Evolutionary conservation across 352 stramenopile genomes (phyloP).

Genomic region (Pythium coloratum): DNA sequence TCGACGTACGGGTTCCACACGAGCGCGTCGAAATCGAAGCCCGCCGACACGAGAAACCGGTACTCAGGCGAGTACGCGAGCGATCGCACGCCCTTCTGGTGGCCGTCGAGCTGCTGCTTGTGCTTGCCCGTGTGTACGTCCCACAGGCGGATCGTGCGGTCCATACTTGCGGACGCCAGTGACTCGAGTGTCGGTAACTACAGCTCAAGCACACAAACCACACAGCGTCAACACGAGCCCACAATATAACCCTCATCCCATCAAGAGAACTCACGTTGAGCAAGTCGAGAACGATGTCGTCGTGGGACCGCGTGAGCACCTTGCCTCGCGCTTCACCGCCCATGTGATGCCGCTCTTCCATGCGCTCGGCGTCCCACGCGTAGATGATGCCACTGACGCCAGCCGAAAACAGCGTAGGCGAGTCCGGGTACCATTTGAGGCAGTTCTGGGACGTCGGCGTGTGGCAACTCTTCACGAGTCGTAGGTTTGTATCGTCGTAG

Average conservation of each 20-base stretch:
- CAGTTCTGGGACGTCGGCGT: conserved; percentile 82
- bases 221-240: background rate
- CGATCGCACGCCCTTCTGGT: conserved; percentile 77
- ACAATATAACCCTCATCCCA: background rate
- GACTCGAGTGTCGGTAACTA: conserved; percentile 78
- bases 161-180: conserved; percentile 85
- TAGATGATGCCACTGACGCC: conserved; percentile 84
- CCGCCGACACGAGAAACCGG: conserved; percentile 81
- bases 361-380: conserved; percentile 80
- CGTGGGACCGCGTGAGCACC: conserved; percentile 75
- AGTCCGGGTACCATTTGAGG: conserved; percentile 76
- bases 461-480: conserved; percentile 76
- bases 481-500: conserved; percentile 75
- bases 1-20: conserved; percentile 92
- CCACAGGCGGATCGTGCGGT: conserved; percentile 88
- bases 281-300: conserved; percentile 86
- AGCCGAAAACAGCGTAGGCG: conserved; percentile 72
- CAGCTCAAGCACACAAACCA: background rate
- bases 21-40: conserved; percentile 88
- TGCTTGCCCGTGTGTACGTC: conserved; percentile 84
- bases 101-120: conserved; percentile 84
- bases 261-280: conserved; percentile 43
- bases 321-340: conserved; percentile 52
- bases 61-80: conserved; percentile 87
- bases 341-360: conserved; percentile 87